Base-by-base conservation (phyloP, 148 eudicot genomes). In the Salicornia ramosissima region DNA sequence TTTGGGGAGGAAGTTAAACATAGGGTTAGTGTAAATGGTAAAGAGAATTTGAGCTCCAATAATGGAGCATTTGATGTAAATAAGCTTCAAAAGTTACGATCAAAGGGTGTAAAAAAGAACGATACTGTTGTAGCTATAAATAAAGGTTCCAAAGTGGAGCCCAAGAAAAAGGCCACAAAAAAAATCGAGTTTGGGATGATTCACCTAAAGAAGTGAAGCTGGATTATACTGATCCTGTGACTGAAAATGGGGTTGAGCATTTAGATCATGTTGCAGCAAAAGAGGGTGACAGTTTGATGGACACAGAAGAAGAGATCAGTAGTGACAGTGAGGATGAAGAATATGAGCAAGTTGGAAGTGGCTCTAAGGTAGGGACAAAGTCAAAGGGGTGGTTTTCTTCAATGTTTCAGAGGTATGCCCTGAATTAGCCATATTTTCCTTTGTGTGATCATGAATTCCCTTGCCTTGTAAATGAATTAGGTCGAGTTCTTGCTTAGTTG, bases 101-200 rank as follows among this genome's bases (percentile, higher is more conserved):
- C 88, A 42, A 90, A 94, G 81, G 93, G 83, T 70, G 86, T 67
- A 40, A 94, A 94, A 83, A 94, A 94, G 83, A 79, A 81, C 73
- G 89, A 90, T 64, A 74, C 56, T 74, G 82, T 25, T 60, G 60
- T 56, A 51, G 76, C 53, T 79, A 75, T 30, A 70, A 84, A 51
- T 75, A 94, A 88, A 89, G 84, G 50, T 71, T 30, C 88, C 56
- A 88, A 87, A 75, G 86, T 16, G 59, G 96, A 85, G 39, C 72
- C 92, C 11, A 90, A 85, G 84, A 90, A 92, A 75, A 90, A 90
- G 70, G 64, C 72, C n/a, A 81, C 85, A 31, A 93, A 93, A 90
- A 93, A 88, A 90, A 88, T 52, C 85, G 96, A 76, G 95, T 90
- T 71, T 93, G 98, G 98, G 88, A 87, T 80, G 97, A 94, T 26